A percentile compares a stretch with the other conserved stretches of the same genome.
These are phyloP conservation scores for Annona cherimola DNA, from an alignment of 164 flowering plant genomes.

Conservation along the genomic window DNA sequence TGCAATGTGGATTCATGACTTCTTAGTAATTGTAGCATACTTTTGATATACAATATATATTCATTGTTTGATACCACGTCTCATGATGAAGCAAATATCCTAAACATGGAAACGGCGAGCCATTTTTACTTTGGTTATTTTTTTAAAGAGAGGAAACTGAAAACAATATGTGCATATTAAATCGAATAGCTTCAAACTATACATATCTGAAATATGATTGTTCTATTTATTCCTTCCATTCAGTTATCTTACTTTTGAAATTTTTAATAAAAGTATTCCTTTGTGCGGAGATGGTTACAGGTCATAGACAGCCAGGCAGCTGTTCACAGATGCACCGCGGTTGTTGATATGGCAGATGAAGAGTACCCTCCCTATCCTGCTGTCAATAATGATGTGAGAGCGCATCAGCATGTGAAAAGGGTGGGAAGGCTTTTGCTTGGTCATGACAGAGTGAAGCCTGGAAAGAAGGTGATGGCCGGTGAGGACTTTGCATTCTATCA, in stretches of 20 bases:
- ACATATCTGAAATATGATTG: too few relatives aligned
- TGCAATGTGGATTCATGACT: not conserved
- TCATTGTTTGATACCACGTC: not conserved
- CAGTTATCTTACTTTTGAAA: too few relatives aligned
- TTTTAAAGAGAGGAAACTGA: too few relatives aligned
- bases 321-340: slow-evolving; percentile 56
- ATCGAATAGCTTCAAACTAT: too few relatives aligned
- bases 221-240: too few relatives aligned
- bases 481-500: slow-evolving; percentile 90
- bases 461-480: slow-evolving; percentile 62
- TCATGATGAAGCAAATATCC: not conserved
- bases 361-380: slow-evolving; percentile 56
- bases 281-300: slow-evolving; percentile 28
- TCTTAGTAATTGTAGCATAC: not conserved
- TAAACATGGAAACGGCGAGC: too few relatives aligned
- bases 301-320: slow-evolving; percentile 67
- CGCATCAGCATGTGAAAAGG: slow-evolving; percentile 43
- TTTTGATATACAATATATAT: not conserved
- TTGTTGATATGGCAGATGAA: slow-evolving; percentile 37
- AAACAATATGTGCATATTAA: too few relatives aligned
- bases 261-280: too few relatives aligned
- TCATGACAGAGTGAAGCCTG: slow-evolving; percentile 38
- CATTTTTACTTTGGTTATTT: too few relatives aligned
- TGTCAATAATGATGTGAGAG: slow-evolving; percentile 42
- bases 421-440: slow-evolving; percentile 59